Conservation (phyloP, 768 basidiomycete genomes). For the Russula dissimulans region DNA sequence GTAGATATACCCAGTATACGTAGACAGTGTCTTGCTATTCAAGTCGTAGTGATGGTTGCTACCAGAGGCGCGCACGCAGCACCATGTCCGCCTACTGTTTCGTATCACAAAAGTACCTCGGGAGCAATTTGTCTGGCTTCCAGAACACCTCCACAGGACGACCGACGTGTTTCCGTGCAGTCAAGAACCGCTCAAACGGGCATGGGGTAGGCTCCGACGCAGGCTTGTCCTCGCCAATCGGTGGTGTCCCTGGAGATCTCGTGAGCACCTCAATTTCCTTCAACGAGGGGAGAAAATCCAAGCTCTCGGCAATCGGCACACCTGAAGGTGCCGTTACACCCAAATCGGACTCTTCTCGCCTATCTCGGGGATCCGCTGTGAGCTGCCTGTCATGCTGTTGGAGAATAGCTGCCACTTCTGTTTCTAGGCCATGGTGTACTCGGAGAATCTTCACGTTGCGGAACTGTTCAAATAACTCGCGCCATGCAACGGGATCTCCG, state of each 20-base stretch:
- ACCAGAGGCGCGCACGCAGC: no score
- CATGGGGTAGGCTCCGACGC: neutral
- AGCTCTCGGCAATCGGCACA: no score
- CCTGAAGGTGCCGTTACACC: neutral
- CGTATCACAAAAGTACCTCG: no score
- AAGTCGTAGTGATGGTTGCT: no score
- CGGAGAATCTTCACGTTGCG: neutral
- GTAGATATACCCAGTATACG: no score
- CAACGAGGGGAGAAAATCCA: neutral
- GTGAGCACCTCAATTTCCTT: neutral
- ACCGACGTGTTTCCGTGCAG: neutral
- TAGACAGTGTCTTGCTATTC: no score
- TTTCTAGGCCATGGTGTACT: neutral
- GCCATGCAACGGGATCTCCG: neutral
- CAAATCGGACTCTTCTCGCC: neutral
- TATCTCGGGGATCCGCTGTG: neutral
- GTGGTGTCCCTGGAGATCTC: fast-evolving
- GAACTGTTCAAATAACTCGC: neutral
- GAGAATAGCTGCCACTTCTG: neutral
- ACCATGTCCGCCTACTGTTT: no score
- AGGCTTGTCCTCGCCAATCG: neutral
- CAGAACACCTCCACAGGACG: neutral
- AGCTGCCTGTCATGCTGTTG: neutral
- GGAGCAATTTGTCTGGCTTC: neutral
- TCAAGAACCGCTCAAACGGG: neutral